Conservation (phyloP, 805 yeast species). For the Starmerella vitae region DNA sequence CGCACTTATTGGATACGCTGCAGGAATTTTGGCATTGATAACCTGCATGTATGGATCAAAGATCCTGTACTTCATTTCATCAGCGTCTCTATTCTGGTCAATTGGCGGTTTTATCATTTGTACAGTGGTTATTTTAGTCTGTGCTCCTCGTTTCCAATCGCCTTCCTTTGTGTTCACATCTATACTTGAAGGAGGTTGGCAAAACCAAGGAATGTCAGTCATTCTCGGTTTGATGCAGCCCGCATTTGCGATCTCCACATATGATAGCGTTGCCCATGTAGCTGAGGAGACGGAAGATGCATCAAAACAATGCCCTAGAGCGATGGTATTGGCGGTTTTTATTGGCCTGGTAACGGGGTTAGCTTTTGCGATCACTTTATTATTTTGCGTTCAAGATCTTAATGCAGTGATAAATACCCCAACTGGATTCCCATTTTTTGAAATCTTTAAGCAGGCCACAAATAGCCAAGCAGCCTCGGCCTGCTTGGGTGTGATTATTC, state of each 20-base stretch:
- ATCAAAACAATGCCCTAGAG: constrained; percentile 44
- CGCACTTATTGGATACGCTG: constrained; percentile 22
- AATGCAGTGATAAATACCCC: constrained; percentile 35
- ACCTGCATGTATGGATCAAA: constrained; percentile 18
- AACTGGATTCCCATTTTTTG: constrained; percentile 52
- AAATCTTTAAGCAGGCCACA: constrained; percentile 47
- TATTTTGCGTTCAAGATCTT: constrained; percentile 44
- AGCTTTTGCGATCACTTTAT: constrained; percentile 27
- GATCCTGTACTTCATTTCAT: constrained; percentile 38
- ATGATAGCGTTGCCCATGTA: constrained; percentile 60
- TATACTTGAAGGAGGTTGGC: constrained; percentile 40
- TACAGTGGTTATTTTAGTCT: constrained; percentile 40
- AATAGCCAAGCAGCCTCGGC: constrained; percentile 40
- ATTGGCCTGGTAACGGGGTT: constrained; percentile 48
- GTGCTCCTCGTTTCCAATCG: constrained; percentile 37
- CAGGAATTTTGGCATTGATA: constrained; percentile 17
- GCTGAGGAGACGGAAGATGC: constrained; percentile 53
- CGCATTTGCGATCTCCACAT: constrained; percentile 54
- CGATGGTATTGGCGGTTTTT: constrained; percentile 48
- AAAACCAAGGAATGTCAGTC: constrained; percentile 44
- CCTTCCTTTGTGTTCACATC: constrained; percentile 42
- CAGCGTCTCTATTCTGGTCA: constrained; percentile 39
- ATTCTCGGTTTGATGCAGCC: constrained; percentile 61
- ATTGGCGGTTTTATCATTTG: constrained; percentile 40
- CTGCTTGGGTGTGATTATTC: constrained; percentile 35